Evolutionary conservation across 306 rosid genomes (phyloP).

Genomic region (Rubus idaeus): DNA sequence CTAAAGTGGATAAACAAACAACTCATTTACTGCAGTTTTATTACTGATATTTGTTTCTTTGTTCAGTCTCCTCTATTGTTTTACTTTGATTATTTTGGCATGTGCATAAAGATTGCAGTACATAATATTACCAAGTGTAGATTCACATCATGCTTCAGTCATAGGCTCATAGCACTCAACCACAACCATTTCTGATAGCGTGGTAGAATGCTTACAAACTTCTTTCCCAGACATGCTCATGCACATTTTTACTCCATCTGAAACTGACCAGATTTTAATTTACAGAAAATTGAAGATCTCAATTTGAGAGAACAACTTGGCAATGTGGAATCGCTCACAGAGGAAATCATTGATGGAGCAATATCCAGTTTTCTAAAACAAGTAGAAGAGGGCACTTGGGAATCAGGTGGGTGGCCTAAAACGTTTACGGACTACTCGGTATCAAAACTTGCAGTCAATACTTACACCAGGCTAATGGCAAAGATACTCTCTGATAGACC

Average conservation of each 20-base stretch:
- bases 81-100: neutral
- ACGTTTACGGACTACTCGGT: slow-evolving; percentile 71
- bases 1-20: neutral
- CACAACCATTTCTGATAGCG: neutral
- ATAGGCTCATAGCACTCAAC: neutral
- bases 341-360: slow-evolving; percentile 54
- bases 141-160: neutral
- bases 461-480: slow-evolving; percentile 72
- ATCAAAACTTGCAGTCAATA: slow-evolving; percentile 83
- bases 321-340: slow-evolving; percentile 49
- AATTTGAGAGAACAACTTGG: slow-evolving; percentile 57
- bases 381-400: slow-evolving; percentile 80
- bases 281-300: slow-evolving; percentile 62
- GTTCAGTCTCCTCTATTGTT: neutral
- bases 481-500: slow-evolving; percentile 46
- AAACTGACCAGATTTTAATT: slow-evolving; percentile 26
- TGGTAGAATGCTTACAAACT: neutral
- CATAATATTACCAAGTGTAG: neutral
- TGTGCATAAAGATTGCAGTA: neutral
- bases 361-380: slow-evolving; percentile 57
- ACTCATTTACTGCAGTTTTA: neutral
- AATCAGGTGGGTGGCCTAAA: slow-evolving; percentile 81
- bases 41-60: neutral
- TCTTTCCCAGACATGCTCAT: neutral
- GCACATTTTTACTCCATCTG: slow-evolving; percentile 9